Percentiles rank a stretch among this genome's conserved stretches.
Evolutionary conservation across 1,139 yeast species (phyloP).

Genomic region (Pichia sp.): DNA sequence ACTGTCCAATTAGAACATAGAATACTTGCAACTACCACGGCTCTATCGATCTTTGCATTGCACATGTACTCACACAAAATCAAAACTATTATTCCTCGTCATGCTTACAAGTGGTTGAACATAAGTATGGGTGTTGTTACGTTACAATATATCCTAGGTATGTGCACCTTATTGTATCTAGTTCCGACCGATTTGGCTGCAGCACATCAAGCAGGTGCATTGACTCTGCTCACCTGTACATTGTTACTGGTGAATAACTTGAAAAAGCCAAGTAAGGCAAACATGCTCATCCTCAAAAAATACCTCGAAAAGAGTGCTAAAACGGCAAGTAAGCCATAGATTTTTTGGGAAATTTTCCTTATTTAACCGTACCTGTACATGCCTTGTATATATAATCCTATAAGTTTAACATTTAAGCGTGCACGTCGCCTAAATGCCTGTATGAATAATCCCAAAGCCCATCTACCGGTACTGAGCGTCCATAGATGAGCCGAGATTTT

Average conservation of each 20-base stretch:
- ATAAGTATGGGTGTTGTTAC: constrained; percentile 76
- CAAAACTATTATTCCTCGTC: constrained; percentile 60
- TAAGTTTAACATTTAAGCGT: background rate
- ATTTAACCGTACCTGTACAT: background rate
- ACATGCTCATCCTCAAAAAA: constrained; percentile 29
- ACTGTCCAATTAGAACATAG: constrained; percentile 94
- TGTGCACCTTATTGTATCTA: constrained; percentile 74
- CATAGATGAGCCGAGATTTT: background rate
- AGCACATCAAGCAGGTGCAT: constrained; percentile 95
- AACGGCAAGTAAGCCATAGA: constrained; percentile 10
- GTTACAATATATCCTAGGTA: constrained; percentile 81
- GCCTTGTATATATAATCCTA: background rate
- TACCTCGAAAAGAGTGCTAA: constrained; percentile 22
- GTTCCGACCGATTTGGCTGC: constrained; percentile 95
- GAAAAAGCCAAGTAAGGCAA: constrained; percentile 52
- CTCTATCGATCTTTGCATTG: constrained; percentile 61
- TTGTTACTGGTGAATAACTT: constrained; percentile 66
- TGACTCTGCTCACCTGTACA: constrained; percentile 78
- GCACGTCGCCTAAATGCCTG: too few species aligned
- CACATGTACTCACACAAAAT: constrained; percentile 59
- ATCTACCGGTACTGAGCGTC: too few species aligned
- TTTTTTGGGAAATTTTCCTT: background rate
- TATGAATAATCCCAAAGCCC: background rate
- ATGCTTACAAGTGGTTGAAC: constrained; percentile 54
- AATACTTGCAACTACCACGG: constrained; percentile 76